Conservation (phyloP, 768 basidiomycete species). For the Suillus placidus region DNA sequence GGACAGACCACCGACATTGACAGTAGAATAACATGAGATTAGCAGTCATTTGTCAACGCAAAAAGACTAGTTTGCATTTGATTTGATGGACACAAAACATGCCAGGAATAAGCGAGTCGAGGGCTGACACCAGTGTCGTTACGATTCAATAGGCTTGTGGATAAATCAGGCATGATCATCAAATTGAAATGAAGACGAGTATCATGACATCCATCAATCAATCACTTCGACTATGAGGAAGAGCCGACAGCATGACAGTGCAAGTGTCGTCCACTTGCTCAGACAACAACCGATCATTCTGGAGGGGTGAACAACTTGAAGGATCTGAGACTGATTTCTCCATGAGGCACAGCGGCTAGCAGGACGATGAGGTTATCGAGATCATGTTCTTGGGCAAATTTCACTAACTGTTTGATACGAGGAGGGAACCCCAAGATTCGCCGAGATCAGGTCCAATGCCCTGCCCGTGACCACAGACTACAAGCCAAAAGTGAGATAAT, state of each 20-base stretch:
- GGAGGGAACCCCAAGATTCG: slow-evolving; percentile 21
- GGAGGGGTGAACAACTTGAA: slow-evolving; percentile 35
- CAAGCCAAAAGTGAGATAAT: slow-evolving; percentile 11
- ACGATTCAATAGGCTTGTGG: background rate
- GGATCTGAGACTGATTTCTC: slow-evolving; percentile 28
- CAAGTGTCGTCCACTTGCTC: slow-evolving; percentile 60
- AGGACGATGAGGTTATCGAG: slow-evolving; percentile 33
- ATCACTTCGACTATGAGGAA: background rate
- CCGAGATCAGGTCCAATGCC: slow-evolving; percentile 58
- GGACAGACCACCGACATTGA: too few species aligned
- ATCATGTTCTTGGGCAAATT: background rate
- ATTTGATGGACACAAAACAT: background rate
- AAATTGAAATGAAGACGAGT: background rate
- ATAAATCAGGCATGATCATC: background rate
- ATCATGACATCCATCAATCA: background rate
- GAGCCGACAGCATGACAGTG: slow-evolving; percentile 18
- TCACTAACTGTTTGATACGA: slow-evolving; percentile 20
- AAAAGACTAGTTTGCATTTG: too few species aligned
- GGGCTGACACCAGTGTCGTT: background rate
- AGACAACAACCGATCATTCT: slow-evolving; percentile 51
- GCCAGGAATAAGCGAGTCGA: background rate
- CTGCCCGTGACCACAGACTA: slow-evolving; percentile 61
- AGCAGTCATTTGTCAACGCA: too few species aligned
- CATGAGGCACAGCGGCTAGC: slow-evolving; percentile 48
- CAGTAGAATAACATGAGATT: too few species aligned